Conservation (phyloP, 441 rosid genomes). For the Populus hybrid region DNA sequence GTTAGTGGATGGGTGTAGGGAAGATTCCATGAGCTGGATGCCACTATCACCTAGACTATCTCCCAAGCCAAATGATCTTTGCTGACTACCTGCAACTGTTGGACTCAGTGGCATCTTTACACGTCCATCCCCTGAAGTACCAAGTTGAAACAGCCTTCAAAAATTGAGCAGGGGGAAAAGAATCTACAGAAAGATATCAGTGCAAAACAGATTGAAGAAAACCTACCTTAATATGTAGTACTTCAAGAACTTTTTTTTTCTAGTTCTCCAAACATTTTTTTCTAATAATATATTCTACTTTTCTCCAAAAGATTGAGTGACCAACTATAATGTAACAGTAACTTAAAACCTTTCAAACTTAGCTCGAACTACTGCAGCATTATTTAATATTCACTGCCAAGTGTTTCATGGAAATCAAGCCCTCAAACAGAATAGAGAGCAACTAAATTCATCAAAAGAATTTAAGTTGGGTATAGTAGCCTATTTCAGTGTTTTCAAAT, state of each 20-base stretch:
- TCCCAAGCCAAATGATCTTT: constrained; percentile 69
- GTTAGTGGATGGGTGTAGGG: constrained; percentile 68
- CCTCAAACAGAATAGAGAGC: not conserved
- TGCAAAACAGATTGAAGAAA: not conserved
- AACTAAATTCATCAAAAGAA: not conserved
- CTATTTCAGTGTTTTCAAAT: not conserved
- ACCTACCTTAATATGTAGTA: no score
- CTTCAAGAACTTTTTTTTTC: no score
- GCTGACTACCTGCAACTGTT: constrained; percentile 53
- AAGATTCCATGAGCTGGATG: constrained; percentile 72
- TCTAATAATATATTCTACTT: no score
- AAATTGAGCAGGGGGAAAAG: constrained; percentile 4
- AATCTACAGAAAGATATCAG: constrained; percentile 12
- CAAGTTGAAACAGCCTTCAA: constrained; percentile 21
- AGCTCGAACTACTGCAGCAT: not conserved
- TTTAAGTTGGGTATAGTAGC: not conserved
- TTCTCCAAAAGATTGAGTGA: not conserved
- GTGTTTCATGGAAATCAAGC: not conserved
- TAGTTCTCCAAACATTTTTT: no score
- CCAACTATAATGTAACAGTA: not conserved
- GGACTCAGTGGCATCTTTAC: constrained; percentile 95
- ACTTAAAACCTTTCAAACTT: not conserved
- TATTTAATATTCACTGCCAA: not conserved
- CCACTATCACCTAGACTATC: constrained; percentile 61
- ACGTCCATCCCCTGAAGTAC: constrained; percentile 73